These are phyloP conservation scores for Calvatia gigantea DNA, from an alignment of 768 basidiomycete genomes.

Conservation along the genomic window DNA sequence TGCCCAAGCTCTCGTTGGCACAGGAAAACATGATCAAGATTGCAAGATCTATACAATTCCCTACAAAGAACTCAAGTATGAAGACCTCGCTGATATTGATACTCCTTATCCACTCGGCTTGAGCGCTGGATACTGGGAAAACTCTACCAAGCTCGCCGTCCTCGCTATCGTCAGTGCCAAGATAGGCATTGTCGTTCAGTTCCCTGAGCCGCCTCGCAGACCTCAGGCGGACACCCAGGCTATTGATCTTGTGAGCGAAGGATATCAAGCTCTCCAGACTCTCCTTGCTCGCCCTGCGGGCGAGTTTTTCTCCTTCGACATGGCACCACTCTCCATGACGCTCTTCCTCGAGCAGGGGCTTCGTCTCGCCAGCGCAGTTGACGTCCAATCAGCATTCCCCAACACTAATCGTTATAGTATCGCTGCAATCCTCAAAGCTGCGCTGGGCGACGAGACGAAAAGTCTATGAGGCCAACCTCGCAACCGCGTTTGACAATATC, in stretches of 20 bases:
- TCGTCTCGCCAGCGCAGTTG: slow-evolving; percentile 46
- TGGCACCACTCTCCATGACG: slow-evolving; percentile 45
- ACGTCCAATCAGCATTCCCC: slow-evolving; percentile 52
- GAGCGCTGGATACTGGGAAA: slow-evolving; percentile 6
- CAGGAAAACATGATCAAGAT: background rate
- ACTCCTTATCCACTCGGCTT: slow-evolving; percentile 7
- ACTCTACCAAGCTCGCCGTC: slow-evolving; percentile 3
- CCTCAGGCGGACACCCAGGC: background rate
- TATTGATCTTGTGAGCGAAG: slow-evolving; percentile 7
- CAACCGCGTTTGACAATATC: slow-evolving; percentile 31
- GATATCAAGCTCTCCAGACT: slow-evolving; percentile 16
- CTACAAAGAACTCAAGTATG: slow-evolving; percentile 4
- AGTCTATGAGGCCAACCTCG: slow-evolving; percentile 35
- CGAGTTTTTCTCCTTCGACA: slow-evolving; percentile 51
- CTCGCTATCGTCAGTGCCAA: slow-evolving; percentile 10
- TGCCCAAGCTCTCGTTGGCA: slow-evolving; percentile 3
- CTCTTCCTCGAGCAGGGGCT: slow-evolving; percentile 41
- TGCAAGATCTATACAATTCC: background rate
- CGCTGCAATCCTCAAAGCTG: slow-evolving; percentile 33
- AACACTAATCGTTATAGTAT: slow-evolving; percentile 36
- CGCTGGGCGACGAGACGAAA: slow-evolving; percentile 32
- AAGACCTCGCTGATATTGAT: background rate
- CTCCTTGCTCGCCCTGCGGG: slow-evolving; percentile 43
- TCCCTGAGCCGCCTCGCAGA: slow-evolving; percentile 7
- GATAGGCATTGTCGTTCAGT: slow-evolving; percentile 9